Conservation (phyloP, 2,329 filamentous ascomycete genomes). For the Macrophomina tecta region DNA sequence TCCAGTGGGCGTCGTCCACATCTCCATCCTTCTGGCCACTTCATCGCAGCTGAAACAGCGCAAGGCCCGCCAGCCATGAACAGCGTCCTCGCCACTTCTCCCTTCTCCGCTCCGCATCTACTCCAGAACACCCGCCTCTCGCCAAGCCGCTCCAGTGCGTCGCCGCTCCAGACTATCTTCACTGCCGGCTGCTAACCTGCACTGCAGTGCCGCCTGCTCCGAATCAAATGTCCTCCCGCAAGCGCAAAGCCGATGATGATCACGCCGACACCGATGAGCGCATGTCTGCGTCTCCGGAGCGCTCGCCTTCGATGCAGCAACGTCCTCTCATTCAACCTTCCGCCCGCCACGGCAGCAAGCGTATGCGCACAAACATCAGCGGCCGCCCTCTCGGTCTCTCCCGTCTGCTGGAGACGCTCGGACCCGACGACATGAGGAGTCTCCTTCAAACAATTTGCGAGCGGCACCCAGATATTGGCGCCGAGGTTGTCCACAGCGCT, state of each 20-base stretch:
- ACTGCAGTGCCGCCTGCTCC: slow-evolving; percentile 45
- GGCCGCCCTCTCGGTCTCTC: slow-evolving; percentile 70
- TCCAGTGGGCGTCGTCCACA: slow-evolving; percentile 18
- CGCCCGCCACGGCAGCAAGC: slow-evolving; percentile 63
- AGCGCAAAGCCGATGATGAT: slow-evolving; percentile 87
- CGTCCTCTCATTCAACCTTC: slow-evolving; percentile 64
- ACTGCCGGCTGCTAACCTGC: slow-evolving; percentile 33
- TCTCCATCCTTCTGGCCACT: slow-evolving; percentile 5
- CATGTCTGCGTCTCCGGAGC: slow-evolving; percentile 87
- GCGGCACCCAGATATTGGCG: slow-evolving; percentile 81
- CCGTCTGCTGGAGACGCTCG: slow-evolving; percentile 92
- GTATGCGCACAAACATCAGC: slow-evolving; percentile 70
- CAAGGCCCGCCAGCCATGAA: slow-evolving; percentile 56
- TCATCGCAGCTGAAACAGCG: slow-evolving; percentile 14
- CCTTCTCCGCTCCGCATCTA: slow-evolving; percentile 66
- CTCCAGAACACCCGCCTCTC: slow-evolving; percentile 66
- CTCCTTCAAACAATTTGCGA: slow-evolving; percentile 93
- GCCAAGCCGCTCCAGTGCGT: slow-evolving; percentile 64
- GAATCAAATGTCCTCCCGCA: slow-evolving; percentile 60
- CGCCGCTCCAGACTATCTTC: slow-evolving; percentile 28
- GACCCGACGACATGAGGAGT: slow-evolving; percentile 80
- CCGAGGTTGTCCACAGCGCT: slow-evolving; percentile 82
- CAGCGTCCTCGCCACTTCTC: slow-evolving; percentile 63
- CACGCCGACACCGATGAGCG: slow-evolving; percentile 70
- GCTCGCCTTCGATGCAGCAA: slow-evolving; percentile 76